phyloP scores from a whole-genome alignment of 164 flowering plant species.

The Nymphaea colorata region DNA sequence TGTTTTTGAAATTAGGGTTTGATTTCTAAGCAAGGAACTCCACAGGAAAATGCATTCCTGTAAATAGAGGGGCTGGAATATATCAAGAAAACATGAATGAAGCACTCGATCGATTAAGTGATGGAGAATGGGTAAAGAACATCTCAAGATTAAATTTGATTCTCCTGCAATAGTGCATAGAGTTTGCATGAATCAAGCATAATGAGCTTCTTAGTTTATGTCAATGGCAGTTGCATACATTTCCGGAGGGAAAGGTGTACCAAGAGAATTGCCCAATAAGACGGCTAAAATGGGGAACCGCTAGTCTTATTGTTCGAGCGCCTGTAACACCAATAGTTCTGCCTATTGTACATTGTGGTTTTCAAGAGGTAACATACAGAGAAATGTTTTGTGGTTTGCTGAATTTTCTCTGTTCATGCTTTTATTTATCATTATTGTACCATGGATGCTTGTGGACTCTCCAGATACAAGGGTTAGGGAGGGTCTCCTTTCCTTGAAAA shows the following conservation, averaged over 20 bases:
- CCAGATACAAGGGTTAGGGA: too few species aligned
- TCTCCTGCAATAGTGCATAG: background rate
- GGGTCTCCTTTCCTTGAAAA: too few species aligned
- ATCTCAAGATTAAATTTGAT: too few species aligned
- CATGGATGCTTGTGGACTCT: too few species aligned
- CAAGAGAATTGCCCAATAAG: slow-evolving; percentile 74
- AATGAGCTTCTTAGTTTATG: background rate
- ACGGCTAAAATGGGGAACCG: slow-evolving; percentile 96
- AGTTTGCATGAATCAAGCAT: background rate
- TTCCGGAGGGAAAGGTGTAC: slow-evolving; percentile 88
- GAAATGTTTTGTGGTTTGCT: background rate
- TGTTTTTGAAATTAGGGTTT: too few species aligned
- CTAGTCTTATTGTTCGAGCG: slow-evolving; percentile 85
- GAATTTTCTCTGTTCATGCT: background rate
- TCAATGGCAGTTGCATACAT: slow-evolving; percentile 73
- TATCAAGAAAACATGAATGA: slow-evolving; percentile 93
- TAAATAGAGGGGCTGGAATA: slow-evolving; percentile 88
- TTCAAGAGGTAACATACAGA: slow-evolving; percentile 46
- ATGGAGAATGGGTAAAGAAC: slow-evolving; percentile 74
- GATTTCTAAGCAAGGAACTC: slow-evolving; percentile 1
- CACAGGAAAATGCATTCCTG: slow-evolving; percentile 97
- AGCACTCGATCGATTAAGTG: slow-evolving; percentile 77
- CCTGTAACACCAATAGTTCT: slow-evolving; percentile 82
- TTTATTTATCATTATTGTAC: too few species aligned
- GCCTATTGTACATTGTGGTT: slow-evolving; percentile 85